Base-by-base conservation (phyloP, 345 rosid genomes). In the Eucalyptus regnans region DNA sequence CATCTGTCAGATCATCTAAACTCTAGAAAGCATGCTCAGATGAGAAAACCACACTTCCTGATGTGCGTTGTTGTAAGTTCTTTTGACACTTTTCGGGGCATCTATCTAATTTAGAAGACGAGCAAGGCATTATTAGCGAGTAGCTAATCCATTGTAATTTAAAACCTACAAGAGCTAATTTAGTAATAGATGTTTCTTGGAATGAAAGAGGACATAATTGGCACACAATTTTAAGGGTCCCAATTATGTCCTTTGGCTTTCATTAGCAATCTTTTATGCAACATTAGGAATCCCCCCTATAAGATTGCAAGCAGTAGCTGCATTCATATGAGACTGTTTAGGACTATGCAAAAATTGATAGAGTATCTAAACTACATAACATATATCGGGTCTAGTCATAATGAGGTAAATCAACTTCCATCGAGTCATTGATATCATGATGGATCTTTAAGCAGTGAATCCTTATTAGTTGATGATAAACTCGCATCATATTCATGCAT, bases 1-100 rank as follows among this genome's bases (percentile, higher is more conserved):
- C 92, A 20, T 87, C 92, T n/a, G 92, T 89, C 84, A 50, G 58
- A 86, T 86, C 87, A 17, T 18, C 87, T 15, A 44, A 52, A 86
- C 56, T 86, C 52, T 86, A 71, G 41, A 86, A 25, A n/a, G 41
- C 1, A 48, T 25, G 25, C 87, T 50, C 87, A 25, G 22, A 22
- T 17, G 33, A n/a, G 33, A 41, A 27, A 50, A 86, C 13, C 17
- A 18, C 25, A 15, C 81, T 9, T 37, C 81, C 12, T 1, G 46
- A 7, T 33, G 81, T 22, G 2, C 5, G 46, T 37, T 71, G 25
- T 18, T 71, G 0, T 20, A 9, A 71, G 46, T 17, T 71, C 4
- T 9, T 71, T 9, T 7, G 27, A 71, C 81, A 71, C 46, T 71
- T 37, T 33, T 37, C 9, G 81, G 22, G 56, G 22, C 44, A 71